A percentile compares a stretch with the other conserved stretches of the same genome.
Evolutionary conservation across 140 eudicot genomes (phyloP).

Genomic region (Oenanthe javanica): DNA sequence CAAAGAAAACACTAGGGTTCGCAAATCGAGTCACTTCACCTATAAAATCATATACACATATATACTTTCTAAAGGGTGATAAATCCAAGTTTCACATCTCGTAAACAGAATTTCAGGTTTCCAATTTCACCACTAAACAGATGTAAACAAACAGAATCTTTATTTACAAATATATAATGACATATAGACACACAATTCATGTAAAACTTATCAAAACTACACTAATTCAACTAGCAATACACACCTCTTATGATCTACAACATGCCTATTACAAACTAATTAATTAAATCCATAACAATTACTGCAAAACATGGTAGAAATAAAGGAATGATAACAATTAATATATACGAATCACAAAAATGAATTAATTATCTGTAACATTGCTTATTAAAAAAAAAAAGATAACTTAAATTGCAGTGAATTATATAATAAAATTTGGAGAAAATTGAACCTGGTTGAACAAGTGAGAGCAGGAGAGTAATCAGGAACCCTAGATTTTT

Average conservation of each 20-base stretch:
- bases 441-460: not conserved
- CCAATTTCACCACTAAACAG: no score
- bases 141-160: not conserved
- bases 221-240: not conserved
- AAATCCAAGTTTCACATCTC: not conserved
- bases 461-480: not conserved
- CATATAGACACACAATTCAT: not conserved
- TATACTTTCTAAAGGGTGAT: not conserved
- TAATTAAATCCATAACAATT: not conserved
- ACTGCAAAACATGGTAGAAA: not conserved
- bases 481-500: not conserved
- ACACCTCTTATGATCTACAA: not conserved
- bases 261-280: not conserved
- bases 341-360: not conserved
- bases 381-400: not conserved
- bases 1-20: not conserved
- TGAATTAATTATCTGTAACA: not conserved
- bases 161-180: not conserved
- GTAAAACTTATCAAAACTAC: not conserved
- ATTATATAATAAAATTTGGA: no score
- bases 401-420: not conserved
- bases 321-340: not conserved
- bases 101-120: not conserved
- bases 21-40: not conserved
- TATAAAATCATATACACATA: not conserved